Evolutionary conservation across 2,329 filamentous ascomycete genomes (phyloP), one percentile per base, ranked within the genome.

Genomic region (Canariomyces notabilis): DNA sequence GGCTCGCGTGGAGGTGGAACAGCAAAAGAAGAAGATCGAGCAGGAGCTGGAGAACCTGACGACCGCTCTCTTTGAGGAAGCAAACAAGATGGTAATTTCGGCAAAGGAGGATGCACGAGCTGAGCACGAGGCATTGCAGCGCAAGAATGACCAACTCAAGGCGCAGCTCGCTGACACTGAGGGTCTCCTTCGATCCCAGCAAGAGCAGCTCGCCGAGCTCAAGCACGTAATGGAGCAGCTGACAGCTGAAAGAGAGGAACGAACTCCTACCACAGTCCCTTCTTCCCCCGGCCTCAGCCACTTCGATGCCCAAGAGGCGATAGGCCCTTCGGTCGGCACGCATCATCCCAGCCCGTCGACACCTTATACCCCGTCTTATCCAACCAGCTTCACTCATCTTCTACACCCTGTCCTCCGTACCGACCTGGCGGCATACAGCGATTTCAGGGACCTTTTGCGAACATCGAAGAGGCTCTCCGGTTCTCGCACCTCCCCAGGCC

Each of bases 41-140:
- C 83, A 86, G 57, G 93, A 98, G 66, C 71, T 98, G 37, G 93
- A 97, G 68, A 87, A 82, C 42, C 68, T 98, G 53, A 97, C 93
- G 0, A 83, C 89, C 1, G 89, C 89, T 21, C 76, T 98, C n/a
- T 98, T 98, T 53, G 89, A 97, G 63, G 91, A 98, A 72, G 93
- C 93, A 40, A 97, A 98, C 70, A 90, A 86, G 75, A 97, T 98
- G 91, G 93, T 98, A 42, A 87, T 91, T 33, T 82, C 81, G 14
- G 91, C 91, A 31, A 88, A 95, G 61, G 89, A 90, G 64, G 88
- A 95, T 51, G 89, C 93, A 7, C 83, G 89, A 51, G 82, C 80
- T 53, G 89, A 96, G 57, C 85, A 89, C 31, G 89, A 96, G 55
- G 76, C 78, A 4, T 72, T 90, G 34, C 83, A 89, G 47, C 86